Conservation (phyloP, 768 basidiomycete genomes). For the Hemileccinum rubropunctum region DNA sequence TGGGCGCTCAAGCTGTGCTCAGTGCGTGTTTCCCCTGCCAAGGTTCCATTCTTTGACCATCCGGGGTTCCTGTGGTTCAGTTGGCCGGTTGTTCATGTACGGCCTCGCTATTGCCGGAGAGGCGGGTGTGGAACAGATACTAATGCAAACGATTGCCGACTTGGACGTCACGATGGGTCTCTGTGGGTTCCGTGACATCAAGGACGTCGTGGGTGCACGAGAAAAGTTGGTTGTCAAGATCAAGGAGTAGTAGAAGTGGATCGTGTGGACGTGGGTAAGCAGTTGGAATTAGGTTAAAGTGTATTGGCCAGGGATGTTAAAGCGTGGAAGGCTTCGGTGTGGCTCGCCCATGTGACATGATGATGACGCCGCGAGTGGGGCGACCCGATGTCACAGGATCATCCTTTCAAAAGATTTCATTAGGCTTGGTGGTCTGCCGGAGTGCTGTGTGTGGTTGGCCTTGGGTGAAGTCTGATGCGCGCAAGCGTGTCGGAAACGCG, state of each 20-base stretch:
- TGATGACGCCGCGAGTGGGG: too few species aligned
- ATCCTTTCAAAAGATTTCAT: background rate
- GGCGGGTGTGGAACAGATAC: constrained; percentile 46
- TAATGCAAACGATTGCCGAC: constrained; percentile 43
- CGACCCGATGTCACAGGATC: background rate
- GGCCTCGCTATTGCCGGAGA: constrained; percentile 48
- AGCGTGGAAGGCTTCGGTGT: too few species aligned
- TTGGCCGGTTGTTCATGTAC: constrained; percentile 46
- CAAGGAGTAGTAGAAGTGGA: background rate
- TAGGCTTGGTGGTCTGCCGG: too few species aligned
- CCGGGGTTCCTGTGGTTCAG: constrained; percentile 5
- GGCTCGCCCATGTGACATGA: background rate
- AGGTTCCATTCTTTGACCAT: background rate
- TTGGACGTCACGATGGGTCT: constrained; percentile 44
- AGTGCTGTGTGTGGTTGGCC: too few species aligned
- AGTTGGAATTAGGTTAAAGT: too few species aligned
- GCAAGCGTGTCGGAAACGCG: too few species aligned
- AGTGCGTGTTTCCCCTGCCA: constrained; percentile 24
- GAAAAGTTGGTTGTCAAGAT: constrained; percentile 34
- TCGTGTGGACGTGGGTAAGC: background rate
- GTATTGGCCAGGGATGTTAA: too few species aligned
- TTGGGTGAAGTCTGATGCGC: too few species aligned
- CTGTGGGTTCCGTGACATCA: constrained; percentile 35
- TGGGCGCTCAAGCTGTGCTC: constrained; percentile 54
- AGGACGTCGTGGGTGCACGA: constrained; percentile 37